Evolutionary conservation across 257 asterid genomes (phyloP).

Genomic region (Dorcoceras hygrometricum): DNA sequence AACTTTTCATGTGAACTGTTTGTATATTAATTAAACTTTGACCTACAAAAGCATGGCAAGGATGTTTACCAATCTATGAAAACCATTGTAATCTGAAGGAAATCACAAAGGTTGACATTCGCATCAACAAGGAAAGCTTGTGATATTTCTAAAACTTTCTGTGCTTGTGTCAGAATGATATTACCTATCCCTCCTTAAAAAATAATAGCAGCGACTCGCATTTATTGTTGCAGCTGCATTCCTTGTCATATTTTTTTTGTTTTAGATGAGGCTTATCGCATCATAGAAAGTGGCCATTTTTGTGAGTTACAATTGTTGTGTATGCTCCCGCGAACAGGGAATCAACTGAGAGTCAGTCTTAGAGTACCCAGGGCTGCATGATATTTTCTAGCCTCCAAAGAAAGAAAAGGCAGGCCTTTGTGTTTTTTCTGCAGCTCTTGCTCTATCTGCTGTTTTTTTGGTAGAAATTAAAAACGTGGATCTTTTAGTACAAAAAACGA

Average conservation of each 20-base stretch:
- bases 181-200: neutral
- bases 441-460: conserved; percentile 85
- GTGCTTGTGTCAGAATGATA: neutral
- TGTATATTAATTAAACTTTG: neutral
- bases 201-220: conserved; percentile 12
- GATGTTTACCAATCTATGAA: conserved; percentile 11
- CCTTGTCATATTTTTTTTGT: conserved; percentile 90
- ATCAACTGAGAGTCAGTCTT: conserved; percentile 48
- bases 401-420: conserved; percentile 94
- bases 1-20: neutral
- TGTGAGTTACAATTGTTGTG: conserved; percentile 87
- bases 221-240: conserved; percentile 72
- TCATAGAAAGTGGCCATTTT: conserved; percentile 93
- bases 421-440: conserved; percentile 96
- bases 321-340: conserved; percentile 78
- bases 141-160: conserved; percentile 1
- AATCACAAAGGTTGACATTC: conserved; percentile 7
- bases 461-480: conserved; percentile 86
- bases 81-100: neutral
- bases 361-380: conserved; percentile 52
- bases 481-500: conserved; percentile 48
- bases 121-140: conserved; percentile 9
- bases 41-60: too few relatives aligned
- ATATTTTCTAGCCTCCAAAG: conserved; percentile 63
- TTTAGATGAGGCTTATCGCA: conserved; percentile 98